Base-by-base conservation (phyloP, 768 basidiomycete species). In the Leccinum pellstonianum region DNA sequence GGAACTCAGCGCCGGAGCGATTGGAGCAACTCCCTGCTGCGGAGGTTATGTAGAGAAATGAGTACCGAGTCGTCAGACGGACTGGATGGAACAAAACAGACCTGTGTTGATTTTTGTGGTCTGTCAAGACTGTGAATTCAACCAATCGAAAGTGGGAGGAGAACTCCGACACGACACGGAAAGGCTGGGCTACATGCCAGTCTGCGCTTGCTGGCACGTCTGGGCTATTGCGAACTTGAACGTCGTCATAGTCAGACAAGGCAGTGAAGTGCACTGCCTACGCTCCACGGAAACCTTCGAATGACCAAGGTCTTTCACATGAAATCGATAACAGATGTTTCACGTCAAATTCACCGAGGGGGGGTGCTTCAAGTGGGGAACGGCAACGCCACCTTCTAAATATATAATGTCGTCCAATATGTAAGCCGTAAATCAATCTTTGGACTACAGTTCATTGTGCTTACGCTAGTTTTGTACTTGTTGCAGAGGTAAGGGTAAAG, bases 131-230 rank as follows among this genome's bases (percentile, higher is more conserved):
- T 46, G 31, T 55, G 21, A 31, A 47, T 53, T 35, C 47, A 55
- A 23, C 53, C 58, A 52, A 66, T 63, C 57, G 33, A 21, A 50
- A 15, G 52, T 14, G 29, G 49, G 9, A 35, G 35, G 12, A 35
- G 35, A 35, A 35, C 35, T 17, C 6, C 15, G 15, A 17, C 7
- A 15, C 38, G 38, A 17, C 38, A 41, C 37, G 15, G 15, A 38
- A 38, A 38, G 8, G 37, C 38, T n/a, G 38, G 17, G 38, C 38
- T 7, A 41, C 17, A 41, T 41, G 17, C 38, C 17, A n/a, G 38
- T 41, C 15, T 38, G 15, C 37, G 15, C 37, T 41, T 41, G 17
- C 38, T 41, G 8, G 38, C 8, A 17, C 4, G 38, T n/a, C 37
- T 8, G 1, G 15, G 38, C 38, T n/a, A 17, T 4, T 8, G 17